A percentile compares a stretch with the other conserved stretches of the same genome.
phyloP scores from a whole-genome alignment of 202 grass and related monocot species.

The Eragrostis tef region DNA sequence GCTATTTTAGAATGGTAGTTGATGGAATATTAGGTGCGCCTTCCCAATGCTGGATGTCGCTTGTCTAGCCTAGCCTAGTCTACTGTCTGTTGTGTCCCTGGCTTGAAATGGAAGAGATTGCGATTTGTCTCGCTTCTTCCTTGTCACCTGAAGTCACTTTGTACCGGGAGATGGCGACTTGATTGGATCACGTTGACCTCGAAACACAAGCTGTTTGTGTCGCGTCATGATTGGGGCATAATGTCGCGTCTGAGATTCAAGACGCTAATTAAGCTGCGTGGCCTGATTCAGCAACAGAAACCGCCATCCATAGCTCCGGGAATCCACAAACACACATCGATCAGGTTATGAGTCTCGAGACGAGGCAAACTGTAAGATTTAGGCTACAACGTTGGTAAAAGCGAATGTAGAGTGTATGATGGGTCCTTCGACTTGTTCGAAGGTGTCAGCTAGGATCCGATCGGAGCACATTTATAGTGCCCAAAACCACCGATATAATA shows the following conservation, averaged over 20 bases:
- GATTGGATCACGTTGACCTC: background rate
- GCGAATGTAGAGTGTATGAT: no score
- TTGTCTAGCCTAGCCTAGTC: background rate
- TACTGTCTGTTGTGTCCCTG: background rate
- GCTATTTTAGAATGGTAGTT: background rate
- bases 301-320: no score
- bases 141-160: background rate
- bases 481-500: no score
- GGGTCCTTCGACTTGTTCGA: no score
- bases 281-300: no score
- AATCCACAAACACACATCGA: no score
- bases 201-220: background rate
- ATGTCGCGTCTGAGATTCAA: background rate
- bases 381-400: no score
- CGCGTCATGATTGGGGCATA: background rate
- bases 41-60: background rate
- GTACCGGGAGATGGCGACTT: no score
- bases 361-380: background rate
- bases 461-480: no score
- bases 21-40: background rate
- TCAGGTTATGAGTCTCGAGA: no score
- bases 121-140: background rate
- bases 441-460: no score
- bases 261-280: background rate
- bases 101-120: slow-evolving; percentile 11